phyloP scores from a whole-genome alignment of 176 grass and related monocot genomes.

The Lolium rigidum region DNA sequence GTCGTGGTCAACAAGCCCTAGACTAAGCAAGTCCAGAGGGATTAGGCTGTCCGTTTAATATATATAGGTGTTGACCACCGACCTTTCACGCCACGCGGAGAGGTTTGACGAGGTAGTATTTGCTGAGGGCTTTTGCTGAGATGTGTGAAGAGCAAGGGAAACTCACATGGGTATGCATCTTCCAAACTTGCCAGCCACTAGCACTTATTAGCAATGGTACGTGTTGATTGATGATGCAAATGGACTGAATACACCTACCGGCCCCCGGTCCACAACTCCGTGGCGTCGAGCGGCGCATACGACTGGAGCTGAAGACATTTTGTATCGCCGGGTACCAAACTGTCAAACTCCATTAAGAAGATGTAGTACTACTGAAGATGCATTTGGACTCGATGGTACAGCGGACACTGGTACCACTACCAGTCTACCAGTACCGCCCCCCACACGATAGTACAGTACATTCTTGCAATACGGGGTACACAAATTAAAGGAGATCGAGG shows the following conservation, averaged over 20 bases:
- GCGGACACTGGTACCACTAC: too few species aligned
- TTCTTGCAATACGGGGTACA: background rate
- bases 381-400: too few species aligned
- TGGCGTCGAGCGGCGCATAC: background rate
- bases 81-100: background rate
- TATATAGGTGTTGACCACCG: conserved; percentile 22
- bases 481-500: background rate
- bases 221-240: background rate
- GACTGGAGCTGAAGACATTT: background rate
- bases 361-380: background rate
- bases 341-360: background rate
- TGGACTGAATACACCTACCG: background rate
- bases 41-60: background rate
- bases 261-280: background rate
- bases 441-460: too few species aligned
- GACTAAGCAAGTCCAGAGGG: background rate
- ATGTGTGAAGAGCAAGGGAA: conserved; percentile 20
- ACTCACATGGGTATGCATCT: background rate
- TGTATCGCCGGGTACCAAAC: background rate
- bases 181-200: background rate
- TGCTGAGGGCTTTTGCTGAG: background rate
- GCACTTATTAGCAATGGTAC: background rate
- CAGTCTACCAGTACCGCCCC: too few species aligned
- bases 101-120: background rate
- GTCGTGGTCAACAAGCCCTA: background rate